A percentile compares a stretch with the other conserved stretches of the same genome.
Conservation (phyloP, 1,139 yeast genomes). For the Tardiomyces depauwii region DNA sequence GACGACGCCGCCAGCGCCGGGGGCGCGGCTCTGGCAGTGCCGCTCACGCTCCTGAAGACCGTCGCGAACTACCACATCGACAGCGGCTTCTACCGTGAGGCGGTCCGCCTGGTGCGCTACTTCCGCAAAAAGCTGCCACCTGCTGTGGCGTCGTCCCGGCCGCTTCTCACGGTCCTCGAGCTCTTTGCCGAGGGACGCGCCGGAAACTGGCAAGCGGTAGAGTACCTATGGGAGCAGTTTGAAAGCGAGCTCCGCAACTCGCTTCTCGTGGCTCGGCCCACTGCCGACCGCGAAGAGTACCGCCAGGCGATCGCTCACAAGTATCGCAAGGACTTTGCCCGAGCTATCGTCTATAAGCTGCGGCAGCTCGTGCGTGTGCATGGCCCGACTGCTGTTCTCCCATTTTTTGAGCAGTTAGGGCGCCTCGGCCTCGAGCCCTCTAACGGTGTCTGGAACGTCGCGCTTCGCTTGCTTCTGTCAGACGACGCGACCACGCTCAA, state of each 20-base stretch:
- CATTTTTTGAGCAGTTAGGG: neutral
- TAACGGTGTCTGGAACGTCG: neutral
- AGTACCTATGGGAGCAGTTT: constrained; percentile 8
- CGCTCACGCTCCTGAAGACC: constrained; percentile 9
- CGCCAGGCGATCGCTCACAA: neutral
- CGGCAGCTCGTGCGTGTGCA: neutral
- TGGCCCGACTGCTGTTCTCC: neutral
- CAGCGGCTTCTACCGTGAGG: constrained; percentile 3
- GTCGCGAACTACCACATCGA: constrained; percentile 9
- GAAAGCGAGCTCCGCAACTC: constrained; percentile 2
- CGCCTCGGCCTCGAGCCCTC: neutral
- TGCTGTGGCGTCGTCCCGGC: constrained; percentile 1
- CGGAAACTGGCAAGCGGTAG: constrained; percentile 1
- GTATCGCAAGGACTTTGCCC: neutral
- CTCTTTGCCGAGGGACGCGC: constrained; percentile 5
- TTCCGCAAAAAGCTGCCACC: neutral
- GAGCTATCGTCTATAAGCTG: neutral
- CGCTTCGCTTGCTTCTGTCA: neutral
- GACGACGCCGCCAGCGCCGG: constrained; percentile 6
- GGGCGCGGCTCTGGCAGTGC: constrained; percentile 8
- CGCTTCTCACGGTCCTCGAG: constrained; percentile 7
- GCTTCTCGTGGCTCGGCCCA: constrained; percentile 1
- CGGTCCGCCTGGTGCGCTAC: constrained; percentile 8
- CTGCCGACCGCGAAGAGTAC: neutral
- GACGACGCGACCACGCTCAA: neutral